Evolutionary conservation across 2,329 filamentous ascomycete species (phyloP), one percentile per base, ranked within the genome.

Genomic region (Scorias spongiosa): DNA sequence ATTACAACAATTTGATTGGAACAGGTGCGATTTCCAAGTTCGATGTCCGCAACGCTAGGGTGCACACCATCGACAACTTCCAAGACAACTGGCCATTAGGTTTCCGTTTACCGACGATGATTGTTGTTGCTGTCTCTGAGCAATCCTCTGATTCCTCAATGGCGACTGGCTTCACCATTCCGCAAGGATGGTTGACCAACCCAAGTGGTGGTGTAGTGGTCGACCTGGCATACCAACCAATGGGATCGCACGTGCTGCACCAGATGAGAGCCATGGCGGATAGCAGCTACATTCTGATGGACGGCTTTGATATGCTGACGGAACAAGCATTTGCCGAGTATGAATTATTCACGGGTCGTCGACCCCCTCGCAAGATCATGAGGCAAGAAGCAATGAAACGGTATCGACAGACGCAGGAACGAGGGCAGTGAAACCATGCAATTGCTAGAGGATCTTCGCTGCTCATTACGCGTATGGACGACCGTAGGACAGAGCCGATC

Each of bases 301-400:
- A 87, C 54, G 83, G 83, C 0, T 65, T 88, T 10, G 82, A 88
- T 52, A 70, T 87, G 40, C 62, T 89, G 11, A 81, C 81, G 0
- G 84, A 88, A 57, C 83, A 88, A 57, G 84, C 80, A 0, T 84
- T 84, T 61, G 82, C 83, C 1, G 83, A 88, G 54, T 89, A 88
- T 55, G 84, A 89, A 61, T 63, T 88, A 2, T 85, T 88, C 57
- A 87, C 83, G 0, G 83, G 82, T 0, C 69, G 81, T 40, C 74
- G 80, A 58, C 81, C 81, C 12, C 82, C 82, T 2, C 72, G 82
- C 20, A 66, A 75, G 39, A 60, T 82, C 32, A 88, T 89, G 83
- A 72, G 80, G 48, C 67, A 75, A 37, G 78, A 79, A 52, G 77
- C 81, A 10, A 52, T 68, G 48, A 61, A 48, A 30, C 51, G 54